Evolutionary conservation across 495 filamentous ascomycete species (phyloP), one percentile per base, ranked within the genome.

Genomic region (Terfezia boudieri): DNA sequence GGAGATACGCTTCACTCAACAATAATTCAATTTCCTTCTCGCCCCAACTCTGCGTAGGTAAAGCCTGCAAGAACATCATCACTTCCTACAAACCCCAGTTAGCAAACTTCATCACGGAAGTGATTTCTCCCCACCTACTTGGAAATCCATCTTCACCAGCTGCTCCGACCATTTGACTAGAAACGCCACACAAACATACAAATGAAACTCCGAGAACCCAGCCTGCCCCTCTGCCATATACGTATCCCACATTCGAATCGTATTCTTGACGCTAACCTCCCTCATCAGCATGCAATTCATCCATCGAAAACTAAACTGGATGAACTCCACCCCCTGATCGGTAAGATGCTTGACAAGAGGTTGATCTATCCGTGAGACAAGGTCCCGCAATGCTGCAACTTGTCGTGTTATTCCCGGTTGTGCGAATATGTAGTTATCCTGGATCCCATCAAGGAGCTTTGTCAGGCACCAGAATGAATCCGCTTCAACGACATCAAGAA

Each of bases 261-360:
- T 94, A 61, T 94, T 95, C 67, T 79, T 83, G 43, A 98, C 86
- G 66, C 81, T 93, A 57, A 98, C 83, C 68, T 98, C 90, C 57
- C 90, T 75, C 90, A 98, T 98, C 59, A 98, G 71, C 57, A 98
- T 74, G 63, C 90, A 98, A 62, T 98, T 98, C 90, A 98, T 96
- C 90, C 90, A 98, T 56, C 90, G 76, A 66, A 98, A 98, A 66
- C 86, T 93, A 64, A 98, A 98, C 64, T 98, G 90, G 67, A 98
- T 96, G 61, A 98, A 98, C 66, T 98, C 92, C 32, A 98, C 86
- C 10, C 83, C 81, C 64, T 96, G 85, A 22, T 74, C 74, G 61
- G 92, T 84, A 16, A 98, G 72, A 63, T 98, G 90, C 57, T 83
- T 87, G 11, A 86, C 84, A 55, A 98, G 74, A 2, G 76, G 71